phyloP scores from a whole-genome alignment of 75 land plant genomes.

The Chamaecyparis obtusa region DNA sequence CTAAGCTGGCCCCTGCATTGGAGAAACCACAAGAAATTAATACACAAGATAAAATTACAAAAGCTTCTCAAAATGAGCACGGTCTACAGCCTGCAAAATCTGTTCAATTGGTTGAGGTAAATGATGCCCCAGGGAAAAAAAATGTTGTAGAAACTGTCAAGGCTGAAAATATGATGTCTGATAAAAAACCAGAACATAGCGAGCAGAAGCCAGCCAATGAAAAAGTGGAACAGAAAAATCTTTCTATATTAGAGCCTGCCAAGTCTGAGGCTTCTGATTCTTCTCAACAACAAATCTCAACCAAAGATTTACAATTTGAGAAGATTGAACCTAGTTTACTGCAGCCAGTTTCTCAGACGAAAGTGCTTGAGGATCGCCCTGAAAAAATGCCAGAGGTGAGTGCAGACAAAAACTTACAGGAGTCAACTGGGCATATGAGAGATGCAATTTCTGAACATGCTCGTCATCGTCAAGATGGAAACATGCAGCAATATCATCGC shows the following conservation, averaged over 20 bases:
- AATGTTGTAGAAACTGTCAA: neutral
- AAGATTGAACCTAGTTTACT: conserved; percentile 1
- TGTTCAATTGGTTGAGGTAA: neutral
- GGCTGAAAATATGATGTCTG: conserved; percentile 9
- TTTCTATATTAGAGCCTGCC: neutral
- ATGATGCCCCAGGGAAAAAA: neutral
- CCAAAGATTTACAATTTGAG: neutral
- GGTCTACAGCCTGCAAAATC: neutral
- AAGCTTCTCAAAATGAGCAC: neutral
- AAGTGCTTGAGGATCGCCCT: neutral
- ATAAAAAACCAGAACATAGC: neutral
- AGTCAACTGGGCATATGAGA: neutral
- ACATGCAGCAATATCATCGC: conserved; percentile 7
- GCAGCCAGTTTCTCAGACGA: conserved; percentile 8
- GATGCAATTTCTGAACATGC: neutral
- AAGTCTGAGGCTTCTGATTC: conserved; percentile 11
- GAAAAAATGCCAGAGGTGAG: neutral
- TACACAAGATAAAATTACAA: neutral
- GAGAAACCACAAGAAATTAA: neutral
- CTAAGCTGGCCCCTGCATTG: neutral
- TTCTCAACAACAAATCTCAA: neutral
- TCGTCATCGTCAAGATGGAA: conserved; percentile 1
- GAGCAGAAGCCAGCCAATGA: conserved; percentile 5
- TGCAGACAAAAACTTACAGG: conserved; percentile 4
- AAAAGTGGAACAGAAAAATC: conserved; percentile 1